Conservation (phyloP, 345 rosid species). For the Heritiera fomes region DNA sequence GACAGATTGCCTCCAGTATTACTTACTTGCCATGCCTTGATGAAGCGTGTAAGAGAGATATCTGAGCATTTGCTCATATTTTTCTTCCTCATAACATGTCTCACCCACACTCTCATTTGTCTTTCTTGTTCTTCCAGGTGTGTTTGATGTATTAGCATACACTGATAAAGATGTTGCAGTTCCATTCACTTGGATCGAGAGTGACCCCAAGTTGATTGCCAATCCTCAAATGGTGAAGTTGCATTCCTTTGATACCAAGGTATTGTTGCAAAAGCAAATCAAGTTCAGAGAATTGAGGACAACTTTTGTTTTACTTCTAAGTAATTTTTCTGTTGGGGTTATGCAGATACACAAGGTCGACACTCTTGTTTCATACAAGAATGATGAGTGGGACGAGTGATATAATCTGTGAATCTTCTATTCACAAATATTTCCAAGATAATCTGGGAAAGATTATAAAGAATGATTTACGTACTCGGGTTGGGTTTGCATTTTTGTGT, state of each 20-base stretch:
- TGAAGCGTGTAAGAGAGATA: constrained; percentile 64
- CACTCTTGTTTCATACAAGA: constrained; percentile 95
- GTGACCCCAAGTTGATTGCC: constrained; percentile 90
- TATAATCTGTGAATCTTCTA: constrained; percentile 50
- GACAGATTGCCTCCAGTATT: constrained; percentile 91
- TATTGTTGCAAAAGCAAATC: constrained; percentile 15
- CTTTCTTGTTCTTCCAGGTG: constrained; percentile 49
- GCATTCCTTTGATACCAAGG: constrained; percentile 97
- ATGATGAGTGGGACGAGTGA: constrained; percentile 92
- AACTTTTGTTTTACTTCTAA: not conserved
- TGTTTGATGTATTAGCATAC: constrained; percentile 93
- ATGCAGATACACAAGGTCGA: constrained; percentile 93
- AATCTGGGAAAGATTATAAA: not conserved
- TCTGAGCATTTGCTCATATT: not conserved
- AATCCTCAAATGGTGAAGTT: constrained; percentile 99
- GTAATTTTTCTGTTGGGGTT: not conserved
- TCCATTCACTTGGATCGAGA: constrained; percentile 95
- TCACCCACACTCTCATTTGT: not conserved
- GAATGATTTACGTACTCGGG: not conserved
- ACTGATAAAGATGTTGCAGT: constrained; percentile 86
- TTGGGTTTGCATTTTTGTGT: not conserved
- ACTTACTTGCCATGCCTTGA: constrained; percentile 98
- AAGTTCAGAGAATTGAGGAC: not conserved
- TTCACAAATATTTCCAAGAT: constrained; percentile 34
- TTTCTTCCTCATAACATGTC: not conserved